These are phyloP conservation scores for Globisporangium sylvaticum DNA, from an alignment of 352 stramenopile genomes.

Conservation along the genomic window DNA sequence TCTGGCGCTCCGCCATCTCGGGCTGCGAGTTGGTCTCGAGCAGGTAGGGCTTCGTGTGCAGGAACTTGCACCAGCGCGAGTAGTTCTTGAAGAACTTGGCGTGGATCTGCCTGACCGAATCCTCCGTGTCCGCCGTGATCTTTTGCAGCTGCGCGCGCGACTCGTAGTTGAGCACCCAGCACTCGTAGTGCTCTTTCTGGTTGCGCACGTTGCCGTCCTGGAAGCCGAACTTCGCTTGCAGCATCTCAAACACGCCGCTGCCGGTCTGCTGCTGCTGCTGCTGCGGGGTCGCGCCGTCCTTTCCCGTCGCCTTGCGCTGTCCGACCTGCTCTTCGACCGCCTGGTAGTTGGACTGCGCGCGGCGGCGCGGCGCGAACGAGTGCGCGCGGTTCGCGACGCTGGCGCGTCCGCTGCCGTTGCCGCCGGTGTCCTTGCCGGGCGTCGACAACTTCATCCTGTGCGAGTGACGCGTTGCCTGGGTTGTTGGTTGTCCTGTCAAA, in stretches of 20 bases:
- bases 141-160: constrained; percentile 36
- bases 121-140: constrained; percentile 37
- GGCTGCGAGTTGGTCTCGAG: constrained; percentile 27
- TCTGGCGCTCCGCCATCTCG: constrained; percentile 43
- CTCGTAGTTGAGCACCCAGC: constrained; percentile 83
- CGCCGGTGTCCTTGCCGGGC: constrained; percentile 4
- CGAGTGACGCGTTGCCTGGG: too few species aligned
- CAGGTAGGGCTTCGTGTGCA: constrained; percentile 87
- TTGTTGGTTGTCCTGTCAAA: too few species aligned
- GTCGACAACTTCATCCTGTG: constrained; percentile 15
- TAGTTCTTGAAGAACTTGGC: constrained; percentile 93
- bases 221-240: constrained; percentile 85
- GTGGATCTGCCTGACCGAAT: constrained; percentile 82
- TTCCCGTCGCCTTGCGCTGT: constrained; percentile 13
- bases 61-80: constrained; percentile 92
- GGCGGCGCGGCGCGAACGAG: constrained; percentile 30
- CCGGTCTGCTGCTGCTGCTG: constrained; percentile 23
- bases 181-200: constrained; percentile 84
- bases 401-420: constrained; percentile 8
- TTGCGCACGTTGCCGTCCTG: constrained; percentile 82
- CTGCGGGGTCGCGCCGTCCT: constrained; percentile 28
- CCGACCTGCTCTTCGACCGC: constrained; percentile 40
- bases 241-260: constrained; percentile 65
- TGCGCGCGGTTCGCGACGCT: constrained; percentile 17
- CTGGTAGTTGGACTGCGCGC: constrained; percentile 78